A percentile compares a stretch with the other conserved stretches of the same genome.
Evolutionary conservation across 495 filamentous ascomycete species (phyloP).

Genomic region (Hamigera avellanea): DNA sequence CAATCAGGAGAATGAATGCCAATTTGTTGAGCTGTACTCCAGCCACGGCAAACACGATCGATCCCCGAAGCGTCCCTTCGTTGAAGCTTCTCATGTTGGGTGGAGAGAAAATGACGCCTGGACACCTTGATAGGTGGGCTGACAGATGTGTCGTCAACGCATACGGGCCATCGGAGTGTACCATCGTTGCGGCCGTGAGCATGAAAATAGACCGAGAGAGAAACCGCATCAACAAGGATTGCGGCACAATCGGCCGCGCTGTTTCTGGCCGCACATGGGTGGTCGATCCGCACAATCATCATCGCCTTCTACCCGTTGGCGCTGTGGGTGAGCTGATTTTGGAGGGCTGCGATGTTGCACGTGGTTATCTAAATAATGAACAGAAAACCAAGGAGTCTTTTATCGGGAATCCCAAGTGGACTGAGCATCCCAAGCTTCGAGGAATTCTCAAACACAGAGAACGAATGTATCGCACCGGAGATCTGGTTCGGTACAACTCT

Average conservation of each 20-base stretch:
- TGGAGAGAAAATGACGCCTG: slow-evolving; percentile 44
- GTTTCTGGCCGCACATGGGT: slow-evolving; percentile 42
- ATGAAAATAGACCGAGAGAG: slow-evolving; percentile 28
- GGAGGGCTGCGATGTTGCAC: slow-evolving; percentile 49
- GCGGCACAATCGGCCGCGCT: slow-evolving; percentile 27
- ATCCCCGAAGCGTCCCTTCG: slow-evolving; percentile 35
- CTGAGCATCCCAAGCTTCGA: slow-evolving; percentile 10
- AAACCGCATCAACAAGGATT: slow-evolving; percentile 27
- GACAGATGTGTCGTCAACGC: slow-evolving; percentile 36
- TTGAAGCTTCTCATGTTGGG: slow-evolving; percentile 38
- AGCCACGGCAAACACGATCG: slow-evolving; percentile 33
- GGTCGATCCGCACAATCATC: slow-evolving; percentile 43
- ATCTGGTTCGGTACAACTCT: slow-evolving; percentile 40
- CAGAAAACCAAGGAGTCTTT: slow-evolving; percentile 46
- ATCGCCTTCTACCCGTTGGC: slow-evolving; percentile 48
- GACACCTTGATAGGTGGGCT: slow-evolving; percentile 30
- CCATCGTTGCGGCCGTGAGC: slow-evolving; percentile 33
- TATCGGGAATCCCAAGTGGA: slow-evolving; percentile 42
- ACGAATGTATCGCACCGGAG: slow-evolving; percentile 38
- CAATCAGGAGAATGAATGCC: slow-evolving; percentile 27
- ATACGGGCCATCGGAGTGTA: slow-evolving; percentile 45
- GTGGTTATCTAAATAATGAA: slow-evolving; percentile 45
- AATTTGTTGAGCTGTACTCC: slow-evolving; percentile 31
- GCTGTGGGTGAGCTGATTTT: slow-evolving; percentile 53
- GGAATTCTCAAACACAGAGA: slow-evolving; percentile 15